Evolutionary conservation across 2,329 filamentous ascomycete species (phyloP).

Genomic region (Fusarium sp.): DNA sequence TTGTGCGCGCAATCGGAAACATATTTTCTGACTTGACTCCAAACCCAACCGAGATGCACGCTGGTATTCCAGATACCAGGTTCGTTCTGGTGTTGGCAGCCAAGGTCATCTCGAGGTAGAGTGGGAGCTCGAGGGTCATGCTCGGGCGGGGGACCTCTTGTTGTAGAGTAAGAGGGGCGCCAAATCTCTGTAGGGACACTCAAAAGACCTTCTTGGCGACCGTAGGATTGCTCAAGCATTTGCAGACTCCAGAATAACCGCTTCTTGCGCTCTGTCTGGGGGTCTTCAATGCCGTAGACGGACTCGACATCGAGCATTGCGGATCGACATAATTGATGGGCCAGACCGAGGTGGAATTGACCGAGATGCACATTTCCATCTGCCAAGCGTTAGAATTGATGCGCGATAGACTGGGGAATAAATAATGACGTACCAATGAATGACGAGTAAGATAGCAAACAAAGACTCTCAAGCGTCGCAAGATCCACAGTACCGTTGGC

Average conservation of each 20-base stretch:
- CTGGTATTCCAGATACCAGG: slow-evolving; percentile 63
- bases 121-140: slow-evolving; percentile 53
- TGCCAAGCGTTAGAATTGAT: slow-evolving; percentile 37
- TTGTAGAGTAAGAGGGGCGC: slow-evolving; percentile 50
- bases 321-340: slow-evolving; percentile 62
- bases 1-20: slow-evolving; percentile 61
- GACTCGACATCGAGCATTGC: slow-evolving; percentile 60
- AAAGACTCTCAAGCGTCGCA: slow-evolving; percentile 62
- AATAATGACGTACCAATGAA: slow-evolving; percentile 57
- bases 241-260: slow-evolving; percentile 64
- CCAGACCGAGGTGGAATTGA: slow-evolving; percentile 62
- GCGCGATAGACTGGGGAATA: neutral
- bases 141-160: slow-evolving; percentile 40
- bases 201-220: slow-evolving; percentile 58
- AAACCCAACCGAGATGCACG: slow-evolving; percentile 62
- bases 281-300: slow-evolving; percentile 52
- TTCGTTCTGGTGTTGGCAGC: slow-evolving; percentile 54
- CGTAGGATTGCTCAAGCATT: slow-evolving; percentile 61
- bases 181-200: slow-evolving; percentile 56
- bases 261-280: slow-evolving; percentile 58
- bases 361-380: slow-evolving; percentile 62
- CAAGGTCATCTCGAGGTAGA: slow-evolving; percentile 58
- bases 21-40: slow-evolving; percentile 60
- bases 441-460: slow-evolving; percentile 60
- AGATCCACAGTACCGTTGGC: slow-evolving; percentile 62